Base-by-base conservation (phyloP, 169 alveolate species). In the Babesia bigemina region DNA sequence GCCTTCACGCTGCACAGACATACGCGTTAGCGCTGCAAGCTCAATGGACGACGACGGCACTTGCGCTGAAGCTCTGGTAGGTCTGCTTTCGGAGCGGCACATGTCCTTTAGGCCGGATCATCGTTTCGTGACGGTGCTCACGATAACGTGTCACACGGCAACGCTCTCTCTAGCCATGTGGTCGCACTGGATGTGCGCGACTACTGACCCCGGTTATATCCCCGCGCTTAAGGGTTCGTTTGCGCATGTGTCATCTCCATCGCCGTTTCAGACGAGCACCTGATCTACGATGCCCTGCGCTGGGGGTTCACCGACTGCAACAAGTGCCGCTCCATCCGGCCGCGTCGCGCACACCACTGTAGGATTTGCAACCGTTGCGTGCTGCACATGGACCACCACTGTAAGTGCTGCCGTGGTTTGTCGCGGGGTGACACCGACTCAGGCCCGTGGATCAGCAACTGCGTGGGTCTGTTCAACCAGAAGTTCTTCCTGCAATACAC, bases 381-480 rank as follows among this genome's bases (percentile, higher is more conserved):
- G 39, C 86, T 91, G 33, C 92, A 92, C 58, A 92, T 95, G 96
- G 97, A 95, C 75, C 98, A 95, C 77, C 98, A 95, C 77, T 95
- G 98, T 82, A 63, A 16, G 85, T 65, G 8, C 42, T 8, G 11
- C 6, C 8, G 42, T 22, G 13, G 22, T 36, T 17, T 2, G 28
- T 8, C 12, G 22, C 21, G 19, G 21, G n/a, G 8, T 9, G 22
- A 61, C 36, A 53, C 22, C 39, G 39, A 10, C n/a, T 36, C 47
- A 82, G 89, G 89, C 62, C 95, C 95, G 45, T 93, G 97, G 96
- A 72, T 93, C 24, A 93, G 93, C 8, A 93, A 88, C 70, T 95
- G 98, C 81, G 92, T 94, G 10, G 98, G 98, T 17, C 79, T 87
- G 70, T 91, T 93, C 83, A 95, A 95, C 75, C 94, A 94, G 65